These are phyloP conservation scores for Lentinula sp. DNA, from an alignment of 768 basidiomycete genomes.

Conservation along the genomic window DNA sequence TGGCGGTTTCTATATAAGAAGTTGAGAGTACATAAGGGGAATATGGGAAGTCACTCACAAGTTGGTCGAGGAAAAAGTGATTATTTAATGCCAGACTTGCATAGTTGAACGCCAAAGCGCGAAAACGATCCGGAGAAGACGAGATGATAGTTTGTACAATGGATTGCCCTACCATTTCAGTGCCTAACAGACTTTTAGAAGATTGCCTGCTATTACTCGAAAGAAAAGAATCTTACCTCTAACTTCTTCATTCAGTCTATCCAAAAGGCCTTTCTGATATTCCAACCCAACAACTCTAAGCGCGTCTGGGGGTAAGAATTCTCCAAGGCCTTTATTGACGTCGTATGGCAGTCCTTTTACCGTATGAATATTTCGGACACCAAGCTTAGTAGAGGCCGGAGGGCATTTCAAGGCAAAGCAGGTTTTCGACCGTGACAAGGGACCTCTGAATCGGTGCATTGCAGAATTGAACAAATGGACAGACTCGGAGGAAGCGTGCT, in stretches of 20 bases:
- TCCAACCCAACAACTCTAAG: conserved; percentile 70
- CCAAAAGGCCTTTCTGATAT: conserved; percentile 80
- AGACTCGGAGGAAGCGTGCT: not conserved
- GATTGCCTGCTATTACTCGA: not conserved
- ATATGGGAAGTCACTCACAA: conserved; percentile 49
- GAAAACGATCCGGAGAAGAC: conserved; percentile 50
- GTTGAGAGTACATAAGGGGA: conserved; percentile 6
- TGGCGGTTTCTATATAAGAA: conserved; percentile 32
- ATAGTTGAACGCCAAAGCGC: conserved; percentile 80
- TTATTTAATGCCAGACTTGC: conserved; percentile 93
- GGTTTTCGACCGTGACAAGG: too few species aligned
- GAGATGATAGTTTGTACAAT: conserved; percentile 71
- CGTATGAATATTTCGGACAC: conserved; percentile 38
- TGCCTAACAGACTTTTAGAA: conserved; percentile 32
- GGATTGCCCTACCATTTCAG: conserved; percentile 45
- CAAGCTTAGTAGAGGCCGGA: not conserved
- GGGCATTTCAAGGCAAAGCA: too few species aligned
- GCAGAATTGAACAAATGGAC: not conserved
- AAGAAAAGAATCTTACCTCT: conserved; percentile 41
- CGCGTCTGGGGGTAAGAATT: conserved; percentile 72
- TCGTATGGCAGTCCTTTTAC: conserved; percentile 56
- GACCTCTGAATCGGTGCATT: not conserved
- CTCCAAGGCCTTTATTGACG: conserved; percentile 65
- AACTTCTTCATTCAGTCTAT: conserved; percentile 70
- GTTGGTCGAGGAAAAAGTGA: conserved; percentile 82